Evolutionary conservation across 202 grass and related monocot species (phyloP), one percentile per base, ranked within the genome.

Genomic region (Saccharum hybrid): DNA sequence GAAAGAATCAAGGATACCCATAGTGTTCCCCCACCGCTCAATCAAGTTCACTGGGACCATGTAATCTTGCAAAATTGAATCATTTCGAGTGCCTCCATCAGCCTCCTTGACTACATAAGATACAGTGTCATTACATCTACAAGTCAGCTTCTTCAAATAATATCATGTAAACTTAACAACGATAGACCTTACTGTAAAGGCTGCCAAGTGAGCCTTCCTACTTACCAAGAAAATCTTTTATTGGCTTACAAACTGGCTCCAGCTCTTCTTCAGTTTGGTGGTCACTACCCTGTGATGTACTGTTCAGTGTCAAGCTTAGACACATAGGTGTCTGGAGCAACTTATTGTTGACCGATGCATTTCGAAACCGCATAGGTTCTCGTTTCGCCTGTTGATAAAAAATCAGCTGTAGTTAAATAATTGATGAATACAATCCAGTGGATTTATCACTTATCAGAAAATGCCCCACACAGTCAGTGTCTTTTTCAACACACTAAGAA

Each of bases 1-100:
- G 74, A 15, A 76, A 80, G 62, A 61, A 82, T 38, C 71, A 77
- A 85, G 73, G 83, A 91, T 98, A 98, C 96, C 96, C 93, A 98
- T 98, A 84, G 91, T 92, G 74, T 85, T 95, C 39, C 96, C 96
- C 96, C 96, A 98, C 86, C 89, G 87, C 72, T 98, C 91, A 83
- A 95, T 95, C 83, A 95, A 93, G 72, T 84, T 95, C 85, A 80
- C 36, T 63, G 92, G 91, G 68, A 98, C 92, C 77, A 45, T 57
- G 71, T 91, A 95, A 54, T 89, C 79, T 33, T 87, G 56, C 74
- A 82, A 74, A 77, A 26, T 0, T 68, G 39, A 78, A 73, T 54
- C 69, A 41, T 19, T 74, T 60, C 10, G 67, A 60, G 63, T 63
- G 60, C 72, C 68, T 89, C 78, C 85, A 91, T 77, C 54, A 52